Conservation (phyloP, 2,329 filamentous ascomycete genomes). For the Lachnum nothofagi region DNA sequence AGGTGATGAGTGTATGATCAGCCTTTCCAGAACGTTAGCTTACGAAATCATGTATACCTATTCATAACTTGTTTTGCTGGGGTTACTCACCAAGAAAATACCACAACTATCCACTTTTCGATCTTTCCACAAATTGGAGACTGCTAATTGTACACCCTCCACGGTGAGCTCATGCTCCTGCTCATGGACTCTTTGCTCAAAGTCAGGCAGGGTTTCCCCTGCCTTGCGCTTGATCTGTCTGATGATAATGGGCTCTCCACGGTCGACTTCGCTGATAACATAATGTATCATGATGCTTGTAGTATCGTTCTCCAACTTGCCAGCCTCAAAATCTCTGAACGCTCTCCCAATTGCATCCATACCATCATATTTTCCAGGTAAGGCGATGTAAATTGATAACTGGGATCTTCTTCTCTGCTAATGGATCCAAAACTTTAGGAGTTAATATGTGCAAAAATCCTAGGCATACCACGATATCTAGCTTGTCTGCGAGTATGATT, state of each 20-base stretch:
- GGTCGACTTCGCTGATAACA: constrained; percentile 74
- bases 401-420: constrained; percentile 48
- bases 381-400: constrained; percentile 66
- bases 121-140: constrained; percentile 37
- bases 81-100: background rate
- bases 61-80: background rate
- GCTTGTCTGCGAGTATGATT: constrained; percentile 47
- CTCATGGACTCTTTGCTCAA: constrained; percentile 69
- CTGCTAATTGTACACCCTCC: constrained; percentile 56
- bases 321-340: constrained; percentile 63
- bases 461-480: constrained; percentile 60
- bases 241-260: constrained; percentile 67
- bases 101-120: constrained; percentile 8
- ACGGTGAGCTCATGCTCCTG: constrained; percentile 77
- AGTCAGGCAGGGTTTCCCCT: constrained; percentile 59
- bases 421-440: constrained; percentile 54
- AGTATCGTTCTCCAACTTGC: constrained; percentile 58
- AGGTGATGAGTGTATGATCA: constrained; percentile 2
- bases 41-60: constrained; percentile 4
- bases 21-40: constrained; percentile 1
- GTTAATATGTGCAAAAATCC: constrained; percentile 70
- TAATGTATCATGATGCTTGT: constrained; percentile 88
- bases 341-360: constrained; percentile 73
- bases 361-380: constrained; percentile 66
- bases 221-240: constrained; percentile 61